Evolutionary conservation across 2,329 filamentous ascomycete genomes (phyloP).

Genomic region (Fusarium anguioides): DNA sequence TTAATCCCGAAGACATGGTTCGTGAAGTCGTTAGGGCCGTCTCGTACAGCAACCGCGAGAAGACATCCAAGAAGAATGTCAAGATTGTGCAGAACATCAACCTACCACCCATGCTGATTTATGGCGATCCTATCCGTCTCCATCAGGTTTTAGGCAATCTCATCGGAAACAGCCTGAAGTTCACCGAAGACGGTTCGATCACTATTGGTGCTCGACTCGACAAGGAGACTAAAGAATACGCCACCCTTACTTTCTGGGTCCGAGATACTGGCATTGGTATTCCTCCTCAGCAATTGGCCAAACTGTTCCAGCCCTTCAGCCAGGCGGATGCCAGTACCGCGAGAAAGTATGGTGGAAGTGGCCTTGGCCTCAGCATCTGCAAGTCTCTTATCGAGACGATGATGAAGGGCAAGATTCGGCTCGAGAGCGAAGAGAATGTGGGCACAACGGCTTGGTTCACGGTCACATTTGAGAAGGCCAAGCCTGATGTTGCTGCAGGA

Average conservation of each 20-base stretch:
- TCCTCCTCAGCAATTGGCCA: slow-evolving; percentile 81
- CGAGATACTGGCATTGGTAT: slow-evolving; percentile 93
- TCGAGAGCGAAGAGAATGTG: slow-evolving; percentile 78
- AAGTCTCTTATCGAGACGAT: slow-evolving; percentile 94
- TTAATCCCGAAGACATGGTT: slow-evolving; percentile 75
- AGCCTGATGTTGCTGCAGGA: slow-evolving; percentile 67
- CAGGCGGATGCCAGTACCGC: slow-evolving; percentile 93
- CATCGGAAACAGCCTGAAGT: slow-evolving; percentile 93
- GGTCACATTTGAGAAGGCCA: slow-evolving; percentile 85
- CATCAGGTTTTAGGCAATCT: slow-evolving; percentile 82
- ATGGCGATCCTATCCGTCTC: slow-evolving; percentile 73
- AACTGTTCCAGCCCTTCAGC: slow-evolving; percentile 91
- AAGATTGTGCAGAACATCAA: slow-evolving; percentile 77
- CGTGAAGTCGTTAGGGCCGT: slow-evolving; percentile 73
- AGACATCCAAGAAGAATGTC: slow-evolving; percentile 71
- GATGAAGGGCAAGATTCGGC: slow-evolving; percentile 85
- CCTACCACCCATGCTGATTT: slow-evolving; percentile 77
- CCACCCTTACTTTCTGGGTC: slow-evolving; percentile 85
- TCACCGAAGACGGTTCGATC: slow-evolving; percentile 87
- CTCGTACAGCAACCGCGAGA: slow-evolving; percentile 73
- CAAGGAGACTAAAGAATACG: slow-evolving; percentile 74
- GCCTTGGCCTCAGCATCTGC: slow-evolving; percentile 91
- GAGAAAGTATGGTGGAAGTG: slow-evolving; percentile 90
- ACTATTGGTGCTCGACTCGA: slow-evolving; percentile 83
- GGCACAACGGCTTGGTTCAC: slow-evolving; percentile 83